phyloP scores from a whole-genome alignment of 2,329 filamentous ascomycete species.

The Nakataea oryzae region DNA sequence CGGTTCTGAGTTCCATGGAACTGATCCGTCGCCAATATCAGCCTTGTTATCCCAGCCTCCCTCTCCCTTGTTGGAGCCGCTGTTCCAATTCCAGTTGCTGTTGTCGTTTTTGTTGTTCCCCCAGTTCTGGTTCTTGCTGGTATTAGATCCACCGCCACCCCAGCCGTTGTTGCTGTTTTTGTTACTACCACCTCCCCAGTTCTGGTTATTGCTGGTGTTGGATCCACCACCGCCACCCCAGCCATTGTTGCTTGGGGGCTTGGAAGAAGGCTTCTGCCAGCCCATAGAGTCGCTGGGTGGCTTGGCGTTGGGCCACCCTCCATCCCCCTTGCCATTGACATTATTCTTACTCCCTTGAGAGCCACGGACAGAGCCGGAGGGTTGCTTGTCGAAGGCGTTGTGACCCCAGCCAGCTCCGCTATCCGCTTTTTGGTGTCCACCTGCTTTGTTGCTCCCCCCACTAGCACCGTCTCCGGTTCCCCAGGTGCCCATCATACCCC shows the following conservation, averaged over 20 bases:
- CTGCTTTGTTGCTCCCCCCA: slow-evolving; percentile 5
- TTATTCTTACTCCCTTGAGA: slow-evolving; percentile 4
- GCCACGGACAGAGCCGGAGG: background rate
- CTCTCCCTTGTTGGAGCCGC: slow-evolving; percentile 6
- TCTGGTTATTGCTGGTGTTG: background rate
- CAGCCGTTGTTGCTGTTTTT: background rate
- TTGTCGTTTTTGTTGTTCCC: slow-evolving; percentile 7
- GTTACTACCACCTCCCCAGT: background rate
- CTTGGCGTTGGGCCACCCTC: background rate
- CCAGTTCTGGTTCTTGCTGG: slow-evolving; percentile 1
- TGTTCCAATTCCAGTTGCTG: slow-evolving; percentile 6
- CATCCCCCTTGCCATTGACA: slow-evolving; percentile 3
- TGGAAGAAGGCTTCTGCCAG: background rate
- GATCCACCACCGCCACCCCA: background rate
- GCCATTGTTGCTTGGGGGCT: background rate
- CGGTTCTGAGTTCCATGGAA: background rate
- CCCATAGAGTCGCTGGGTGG: background rate
- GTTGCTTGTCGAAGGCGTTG: slow-evolving; percentile 4
- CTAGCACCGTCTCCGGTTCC: background rate
- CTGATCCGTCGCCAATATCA: background rate
- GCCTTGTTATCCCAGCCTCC: background rate
- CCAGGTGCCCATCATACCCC: background rate
- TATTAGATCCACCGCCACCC: background rate
- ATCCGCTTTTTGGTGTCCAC: slow-evolving; percentile 3
- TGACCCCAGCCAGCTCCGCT: slow-evolving; percentile 7